A percentile compares a stretch with the other conserved stretches of the same genome.
phyloP scores from a whole-genome alignment of 306 rosid species.

The Acmispon strigosus region DNA sequence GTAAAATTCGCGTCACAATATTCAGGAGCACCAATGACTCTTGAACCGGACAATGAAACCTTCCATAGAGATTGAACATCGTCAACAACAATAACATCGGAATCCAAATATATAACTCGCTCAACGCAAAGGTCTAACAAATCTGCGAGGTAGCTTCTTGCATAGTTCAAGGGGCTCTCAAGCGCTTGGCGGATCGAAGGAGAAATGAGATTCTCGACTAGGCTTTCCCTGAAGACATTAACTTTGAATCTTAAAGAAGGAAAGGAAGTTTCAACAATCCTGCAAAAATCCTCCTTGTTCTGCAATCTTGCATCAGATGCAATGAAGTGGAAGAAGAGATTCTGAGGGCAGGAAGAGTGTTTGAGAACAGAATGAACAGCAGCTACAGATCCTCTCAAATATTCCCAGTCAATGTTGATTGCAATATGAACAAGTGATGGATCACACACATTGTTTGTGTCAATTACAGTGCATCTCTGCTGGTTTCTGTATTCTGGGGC shows the following conservation, averaged over 20 bases:
- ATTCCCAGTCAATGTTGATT: constrained; percentile 71
- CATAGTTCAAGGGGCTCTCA: constrained; percentile 81
- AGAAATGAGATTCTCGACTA: constrained; percentile 59
- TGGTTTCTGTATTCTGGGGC: constrained; percentile 64
- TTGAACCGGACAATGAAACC: constrained; percentile 35
- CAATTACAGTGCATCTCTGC: constrained; percentile 32
- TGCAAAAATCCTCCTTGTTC: constrained; percentile 23
- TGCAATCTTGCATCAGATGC: constrained; percentile 54
- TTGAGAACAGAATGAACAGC: constrained; percentile 73
- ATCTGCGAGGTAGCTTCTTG: constrained; percentile 76
- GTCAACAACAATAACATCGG: constrained; percentile 77
- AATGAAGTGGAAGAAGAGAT: constrained; percentile 68
- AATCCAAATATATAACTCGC: constrained; percentile 79
- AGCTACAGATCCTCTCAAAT: constrained; percentile 76
- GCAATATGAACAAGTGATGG: constrained; percentile 66
- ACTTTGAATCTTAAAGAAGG: constrained; percentile 65
- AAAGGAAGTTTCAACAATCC: constrained; percentile 39
- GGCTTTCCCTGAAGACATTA: constrained; percentile 36
- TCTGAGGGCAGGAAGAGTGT: constrained; percentile 78
- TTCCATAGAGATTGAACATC: constrained; percentile 64
- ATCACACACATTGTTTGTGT: constrained; percentile 21
- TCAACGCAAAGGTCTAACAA: constrained; percentile 64
- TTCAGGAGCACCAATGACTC: constrained; percentile 78
- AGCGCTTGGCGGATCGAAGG: constrained; percentile 76
- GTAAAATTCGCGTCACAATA: constrained; percentile 74